Conservation (phyloP, 83 land plant species). For the Thuja plicata region DNA sequence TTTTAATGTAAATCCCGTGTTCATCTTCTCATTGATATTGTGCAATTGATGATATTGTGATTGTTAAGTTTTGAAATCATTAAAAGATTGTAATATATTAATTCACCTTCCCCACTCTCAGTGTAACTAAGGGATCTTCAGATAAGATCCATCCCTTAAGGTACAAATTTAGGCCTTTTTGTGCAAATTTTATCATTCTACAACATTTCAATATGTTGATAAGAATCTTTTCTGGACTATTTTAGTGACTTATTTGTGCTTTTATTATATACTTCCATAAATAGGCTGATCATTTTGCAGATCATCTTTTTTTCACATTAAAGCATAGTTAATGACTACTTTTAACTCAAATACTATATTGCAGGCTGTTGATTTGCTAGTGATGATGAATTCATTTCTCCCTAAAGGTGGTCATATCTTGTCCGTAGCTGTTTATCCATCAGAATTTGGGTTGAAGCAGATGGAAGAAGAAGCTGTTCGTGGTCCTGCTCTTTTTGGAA, state of each 20-base stretch:
- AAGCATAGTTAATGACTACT: not conserved
- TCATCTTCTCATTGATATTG: too few species aligned
- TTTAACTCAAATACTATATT: not conserved
- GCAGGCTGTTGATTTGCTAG: constrained; percentile 84
- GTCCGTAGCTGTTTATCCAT: constrained; percentile 79
- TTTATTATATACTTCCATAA: not conserved
- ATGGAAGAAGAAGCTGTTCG: constrained; percentile 78
- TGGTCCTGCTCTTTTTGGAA: constrained; percentile 68
- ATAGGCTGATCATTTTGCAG: not conserved
- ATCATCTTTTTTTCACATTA: not conserved
- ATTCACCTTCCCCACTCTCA: too few species aligned
- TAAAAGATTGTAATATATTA: too few species aligned
- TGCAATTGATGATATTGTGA: too few species aligned
- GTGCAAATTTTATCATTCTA: not conserved
- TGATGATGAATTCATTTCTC: constrained; percentile 74
- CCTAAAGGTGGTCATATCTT: constrained; percentile 78
- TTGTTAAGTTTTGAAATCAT: too few species aligned
- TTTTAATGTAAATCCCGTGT: too few species aligned
- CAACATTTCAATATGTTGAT: not conserved
- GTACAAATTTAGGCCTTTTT: not conserved
- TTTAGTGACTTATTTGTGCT: not conserved
- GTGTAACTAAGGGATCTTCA: too few species aligned
- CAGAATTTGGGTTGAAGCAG: constrained; percentile 90
- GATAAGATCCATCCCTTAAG: not conserved
- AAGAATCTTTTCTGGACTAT: not conserved